Conservation (phyloP, 2,329 filamentous ascomycete species). For the Apiospora aurea region DNA sequence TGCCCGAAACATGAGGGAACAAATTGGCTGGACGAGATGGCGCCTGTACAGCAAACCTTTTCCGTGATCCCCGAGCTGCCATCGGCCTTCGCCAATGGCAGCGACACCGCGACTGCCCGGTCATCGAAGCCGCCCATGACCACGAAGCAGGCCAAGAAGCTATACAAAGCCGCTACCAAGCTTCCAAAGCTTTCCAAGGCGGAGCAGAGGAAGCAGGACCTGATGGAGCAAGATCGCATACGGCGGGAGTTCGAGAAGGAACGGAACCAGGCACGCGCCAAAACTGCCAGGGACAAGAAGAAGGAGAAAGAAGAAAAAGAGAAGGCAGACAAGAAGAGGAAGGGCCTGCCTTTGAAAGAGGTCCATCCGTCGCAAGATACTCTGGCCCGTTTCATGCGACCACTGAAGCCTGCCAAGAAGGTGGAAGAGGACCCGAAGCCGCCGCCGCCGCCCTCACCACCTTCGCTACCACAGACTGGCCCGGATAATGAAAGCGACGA, state of each 20-base stretch:
- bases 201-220: constrained; percentile 50
- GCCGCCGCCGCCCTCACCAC: neutral
- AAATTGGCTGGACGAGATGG: constrained; percentile 35
- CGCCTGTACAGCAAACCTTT: constrained; percentile 46
- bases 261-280: constrained; percentile 55
- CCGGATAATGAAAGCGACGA: constrained; percentile 23
- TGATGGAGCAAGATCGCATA: constrained; percentile 61
- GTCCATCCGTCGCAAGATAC: constrained; percentile 65
- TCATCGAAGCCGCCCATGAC: constrained; percentile 52
- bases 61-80: constrained; percentile 45
- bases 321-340: constrained; percentile 57
- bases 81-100: constrained; percentile 34
- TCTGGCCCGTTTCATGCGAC: constrained; percentile 58
- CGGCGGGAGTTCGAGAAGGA: constrained; percentile 59
- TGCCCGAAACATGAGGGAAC: constrained; percentile 6
- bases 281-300: constrained; percentile 60
- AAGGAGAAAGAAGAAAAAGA: constrained; percentile 59
- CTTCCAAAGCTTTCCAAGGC: constrained; percentile 57
- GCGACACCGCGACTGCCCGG: constrained; percentile 27
- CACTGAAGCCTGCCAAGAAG: constrained; percentile 24
- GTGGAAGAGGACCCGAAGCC: constrained; percentile 30
- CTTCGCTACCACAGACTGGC: neutral
- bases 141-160: constrained; percentile 58
- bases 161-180: constrained; percentile 61
- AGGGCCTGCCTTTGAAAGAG: constrained; percentile 60